These are phyloP conservation scores for Debaryomyces prosopidis DNA, from an alignment of 805 yeast species.

Conservation along the genomic window DNA sequence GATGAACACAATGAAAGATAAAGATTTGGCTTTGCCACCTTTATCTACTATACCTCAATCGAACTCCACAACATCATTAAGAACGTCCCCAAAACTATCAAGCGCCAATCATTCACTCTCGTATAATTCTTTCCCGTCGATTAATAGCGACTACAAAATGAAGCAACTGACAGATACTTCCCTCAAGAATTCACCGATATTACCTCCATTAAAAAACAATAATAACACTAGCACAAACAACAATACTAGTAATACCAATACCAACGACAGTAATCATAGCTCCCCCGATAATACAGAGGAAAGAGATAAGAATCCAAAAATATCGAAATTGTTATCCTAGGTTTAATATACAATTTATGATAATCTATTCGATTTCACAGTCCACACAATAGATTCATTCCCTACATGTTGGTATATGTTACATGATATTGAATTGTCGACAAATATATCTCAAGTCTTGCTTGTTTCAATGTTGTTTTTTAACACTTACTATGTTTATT, in stretches of 20 bases:
- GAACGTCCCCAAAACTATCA: slow-evolving; percentile 3
- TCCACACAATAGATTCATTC: no score
- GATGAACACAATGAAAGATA: neutral
- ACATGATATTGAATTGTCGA: no score
- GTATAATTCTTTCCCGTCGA: slow-evolving; percentile 2
- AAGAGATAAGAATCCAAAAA: slow-evolving; percentile 18
- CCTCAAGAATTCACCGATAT: slow-evolving; percentile 9
- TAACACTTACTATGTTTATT: no score
- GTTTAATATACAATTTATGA: neutral
- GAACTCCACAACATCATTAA: neutral
- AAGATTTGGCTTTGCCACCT: neutral
- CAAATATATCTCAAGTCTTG: no score
- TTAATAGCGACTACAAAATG: neutral
- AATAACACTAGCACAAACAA: neutral
- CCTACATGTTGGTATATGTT: no score
- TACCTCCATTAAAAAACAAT: slow-evolving; percentile 6
- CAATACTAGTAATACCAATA: no score
- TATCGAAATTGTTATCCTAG: slow-evolving; percentile 21
- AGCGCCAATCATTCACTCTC: neutral
- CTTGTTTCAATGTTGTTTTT: no score
- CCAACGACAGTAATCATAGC: no score
- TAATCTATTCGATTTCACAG: no score
- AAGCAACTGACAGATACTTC: neutral
- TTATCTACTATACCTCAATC: neutral
- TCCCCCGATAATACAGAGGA: neutral